Percentiles rank a stretch among this genome's conserved stretches.
These are phyloP conservation scores for Croton laevigatus DNA, from an alignment of 441 rosid species.

Conservation along the genomic window DNA sequence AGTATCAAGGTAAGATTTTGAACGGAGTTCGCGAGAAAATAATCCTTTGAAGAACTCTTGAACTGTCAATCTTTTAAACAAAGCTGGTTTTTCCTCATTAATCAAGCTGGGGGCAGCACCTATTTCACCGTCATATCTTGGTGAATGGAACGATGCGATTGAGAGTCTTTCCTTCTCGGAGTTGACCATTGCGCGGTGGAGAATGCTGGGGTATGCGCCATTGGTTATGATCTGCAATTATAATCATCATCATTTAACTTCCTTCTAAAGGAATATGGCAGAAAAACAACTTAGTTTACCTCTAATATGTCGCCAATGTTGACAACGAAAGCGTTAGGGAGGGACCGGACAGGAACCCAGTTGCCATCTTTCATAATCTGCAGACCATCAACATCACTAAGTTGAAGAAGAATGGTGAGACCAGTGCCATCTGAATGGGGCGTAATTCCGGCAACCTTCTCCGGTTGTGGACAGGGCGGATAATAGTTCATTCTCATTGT, in stretches of 20 bases:
- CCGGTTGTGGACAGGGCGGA: conserved; percentile 4
- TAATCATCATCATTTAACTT: neutral
- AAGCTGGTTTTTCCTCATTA: neutral
- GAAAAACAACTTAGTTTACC: neutral
- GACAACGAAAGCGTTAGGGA: neutral
- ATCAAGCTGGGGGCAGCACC: conserved; percentile 28
- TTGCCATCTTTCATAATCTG: conserved; percentile 7
- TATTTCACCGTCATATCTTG: conserved; percentile 26
- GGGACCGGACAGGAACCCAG: neutral
- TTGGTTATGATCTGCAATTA: conserved; percentile 37
- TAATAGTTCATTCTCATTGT: conserved; percentile 6
- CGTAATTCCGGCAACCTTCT: neutral
- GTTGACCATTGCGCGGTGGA: neutral
- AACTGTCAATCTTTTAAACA: conserved; percentile 14
- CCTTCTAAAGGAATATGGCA: no score
- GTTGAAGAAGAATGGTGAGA: conserved; percentile 9
- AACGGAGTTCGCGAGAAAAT: conserved; percentile 28
- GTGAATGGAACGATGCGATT: conserved; percentile 34
- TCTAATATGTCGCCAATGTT: conserved; percentile 7
- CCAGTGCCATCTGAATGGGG: neutral
- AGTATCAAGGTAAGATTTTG: conserved; percentile 28
- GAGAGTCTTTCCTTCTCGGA: conserved; percentile 33
- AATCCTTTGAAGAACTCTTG: conserved; percentile 31
- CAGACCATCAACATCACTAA: conserved; percentile 1
- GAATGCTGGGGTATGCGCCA: conserved; percentile 19